phyloP scores from a whole-genome alignment of 2,329 filamentous ascomycete genomes.

The Ophiobolus disseminans region DNA sequence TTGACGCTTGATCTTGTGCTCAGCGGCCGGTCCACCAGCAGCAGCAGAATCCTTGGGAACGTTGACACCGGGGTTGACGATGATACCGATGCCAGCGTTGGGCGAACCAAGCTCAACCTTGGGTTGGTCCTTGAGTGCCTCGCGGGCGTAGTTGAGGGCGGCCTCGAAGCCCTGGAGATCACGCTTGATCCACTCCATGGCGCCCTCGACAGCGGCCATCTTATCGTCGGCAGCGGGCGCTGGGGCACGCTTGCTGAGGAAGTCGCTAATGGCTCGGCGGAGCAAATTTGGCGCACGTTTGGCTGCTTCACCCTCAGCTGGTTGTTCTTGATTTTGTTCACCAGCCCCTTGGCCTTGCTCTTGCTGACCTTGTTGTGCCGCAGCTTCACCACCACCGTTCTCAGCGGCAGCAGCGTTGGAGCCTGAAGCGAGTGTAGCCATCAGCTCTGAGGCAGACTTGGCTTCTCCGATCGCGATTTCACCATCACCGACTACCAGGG shows the following conservation, averaged over 20 bases:
- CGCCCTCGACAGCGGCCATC: conserved; percentile 41
- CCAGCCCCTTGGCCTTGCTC: conserved; percentile 22
- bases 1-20: conserved; percentile 31
- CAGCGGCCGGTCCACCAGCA: conserved; percentile 31
- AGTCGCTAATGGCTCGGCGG: conserved; percentile 34
- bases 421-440: conserved; percentile 55
- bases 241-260: conserved; percentile 35
- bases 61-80: conserved; percentile 49
- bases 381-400: conserved; percentile 25
- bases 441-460: conserved; percentile 51
- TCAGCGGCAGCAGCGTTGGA: conserved; percentile 41
- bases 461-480: conserved; percentile 58
- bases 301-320: conserved; percentile 36
- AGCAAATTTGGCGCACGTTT: conserved; percentile 31
- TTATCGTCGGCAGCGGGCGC: conserved; percentile 17
- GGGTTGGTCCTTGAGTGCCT: conserved; percentile 55
- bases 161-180: conserved; percentile 58
- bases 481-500: conserved; percentile 62
- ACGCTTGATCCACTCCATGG: conserved; percentile 54
- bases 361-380: conserved; percentile 26
- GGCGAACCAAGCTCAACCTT: conserved; percentile 59
- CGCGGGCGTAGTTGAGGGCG: conserved; percentile 57
- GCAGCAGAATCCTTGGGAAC: conserved; percentile 49
- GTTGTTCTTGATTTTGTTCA: conserved; percentile 26
- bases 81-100: conserved; percentile 51